Evolutionary conservation across 2,329 filamentous ascomycete species (phyloP), one percentile per base, ranked within the genome.

Genomic region (Septoria petroselini): DNA sequence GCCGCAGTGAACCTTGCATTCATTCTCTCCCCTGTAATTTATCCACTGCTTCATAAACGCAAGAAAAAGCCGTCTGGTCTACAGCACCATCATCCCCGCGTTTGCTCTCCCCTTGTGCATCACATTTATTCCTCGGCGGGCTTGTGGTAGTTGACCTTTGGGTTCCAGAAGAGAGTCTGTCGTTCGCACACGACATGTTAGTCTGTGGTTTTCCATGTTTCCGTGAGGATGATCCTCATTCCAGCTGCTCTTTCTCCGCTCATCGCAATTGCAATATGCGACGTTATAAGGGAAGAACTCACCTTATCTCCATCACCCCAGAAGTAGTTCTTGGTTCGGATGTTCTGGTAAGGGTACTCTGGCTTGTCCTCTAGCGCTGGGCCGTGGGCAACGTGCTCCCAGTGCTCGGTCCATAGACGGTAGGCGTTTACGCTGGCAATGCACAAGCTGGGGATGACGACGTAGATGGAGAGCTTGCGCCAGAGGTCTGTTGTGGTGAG

Each of bases 231-330:
- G 9, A 27, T 11, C 11, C 15, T 47, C 14, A 19, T 11, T 11
- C 15, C 15, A 19, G 23, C 25, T 29, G 14, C 21, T 15, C 17
- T 30, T n/a, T 7, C 37, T 14, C 15, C 19, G 12, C 17, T n/a
- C 9, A 12, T 23, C 14, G 11, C 11, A 4, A 6, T 21, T 39
- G 6, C 7, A 23, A 14, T 11, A n/a, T 33, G 11, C 17, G 3
- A 15, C n/a, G 11, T 19, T 25, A 25, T 12, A 11, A 67, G n/a
- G n/a, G n/a, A n/a, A n/a, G n/a, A n/a, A n/a, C 78, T 66, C 60
- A 89, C 87, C 87, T 97, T 93, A 77, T 98, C 93, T 69, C 93
- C 93, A 69, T 97, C 79, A 61, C 91, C 91, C 87, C 87, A 98
- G 68, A 82, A 84, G 80, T 75, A 98, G 82, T 95, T 96, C 85